These are phyloP conservation scores for Termitomyces sp. DNA, from an alignment of 768 basidiomycete genomes.

Conservation along the genomic window DNA sequence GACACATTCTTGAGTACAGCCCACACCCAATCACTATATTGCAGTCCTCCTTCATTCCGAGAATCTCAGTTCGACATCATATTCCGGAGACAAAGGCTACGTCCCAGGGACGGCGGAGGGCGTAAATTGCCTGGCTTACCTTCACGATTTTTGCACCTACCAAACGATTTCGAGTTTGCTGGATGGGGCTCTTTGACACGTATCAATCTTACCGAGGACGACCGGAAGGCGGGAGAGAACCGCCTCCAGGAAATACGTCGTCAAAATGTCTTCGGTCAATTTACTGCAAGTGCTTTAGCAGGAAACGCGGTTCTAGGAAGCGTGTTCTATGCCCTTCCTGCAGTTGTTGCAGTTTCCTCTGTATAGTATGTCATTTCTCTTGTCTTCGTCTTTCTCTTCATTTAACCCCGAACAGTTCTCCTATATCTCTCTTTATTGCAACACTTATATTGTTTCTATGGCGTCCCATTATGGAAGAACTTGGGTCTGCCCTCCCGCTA, in stretches of 20 bases:
- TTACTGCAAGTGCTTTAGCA: constrained; percentile 60
- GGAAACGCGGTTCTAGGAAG: constrained; percentile 67
- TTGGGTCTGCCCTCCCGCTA: constrained; percentile 65
- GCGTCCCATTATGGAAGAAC: constrained; percentile 72
- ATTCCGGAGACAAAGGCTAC: constrained; percentile 11
- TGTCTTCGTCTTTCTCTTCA: background rate
- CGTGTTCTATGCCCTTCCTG: constrained; percentile 68
- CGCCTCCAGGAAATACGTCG: constrained; percentile 24
- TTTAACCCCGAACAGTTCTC: constrained; percentile 43
- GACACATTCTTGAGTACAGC: background rate
- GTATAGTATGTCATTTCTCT: constrained; percentile 48
- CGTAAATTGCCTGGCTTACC: constrained; percentile 38
- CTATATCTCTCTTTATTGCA: constrained; percentile 63
- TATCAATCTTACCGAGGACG: constrained; percentile 41
- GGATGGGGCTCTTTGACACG: constrained; percentile 60
- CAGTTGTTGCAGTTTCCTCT: constrained; percentile 53
- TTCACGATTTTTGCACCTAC: constrained; percentile 59
- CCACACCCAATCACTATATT: background rate
- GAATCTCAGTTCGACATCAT: constrained; percentile 1
- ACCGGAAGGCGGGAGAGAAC: constrained; percentile 31
- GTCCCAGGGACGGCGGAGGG: constrained; percentile 40
- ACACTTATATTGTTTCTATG: constrained; percentile 62
- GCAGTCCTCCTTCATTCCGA: background rate
- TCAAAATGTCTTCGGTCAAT: constrained; percentile 53
- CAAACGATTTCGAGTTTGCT: constrained; percentile 67